Evolutionary conservation across 805 yeast species (phyloP).

Genomic region (Zygotorulaspora danielsina): DNA sequence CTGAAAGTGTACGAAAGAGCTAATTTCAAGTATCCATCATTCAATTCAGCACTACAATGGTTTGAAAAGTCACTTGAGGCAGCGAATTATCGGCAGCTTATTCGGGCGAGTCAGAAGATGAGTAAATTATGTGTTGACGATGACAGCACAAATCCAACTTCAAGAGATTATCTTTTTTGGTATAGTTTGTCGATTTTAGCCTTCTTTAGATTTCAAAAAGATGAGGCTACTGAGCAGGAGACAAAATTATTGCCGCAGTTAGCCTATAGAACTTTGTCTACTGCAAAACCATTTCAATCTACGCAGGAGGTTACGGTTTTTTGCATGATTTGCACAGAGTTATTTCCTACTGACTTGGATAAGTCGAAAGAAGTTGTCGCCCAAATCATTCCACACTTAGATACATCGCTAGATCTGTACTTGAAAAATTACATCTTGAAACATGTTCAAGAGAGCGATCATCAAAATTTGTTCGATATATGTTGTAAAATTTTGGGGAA

Average conservation of each 20-base stretch:
- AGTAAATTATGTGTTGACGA: slow-evolving; percentile 37
- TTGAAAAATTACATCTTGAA: slow-evolving; percentile 53
- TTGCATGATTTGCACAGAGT: slow-evolving; percentile 45
- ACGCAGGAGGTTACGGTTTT: slow-evolving; percentile 67
- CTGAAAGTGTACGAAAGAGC: slow-evolving; percentile 53
- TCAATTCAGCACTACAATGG: slow-evolving; percentile 51
- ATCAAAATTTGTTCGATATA: slow-evolving; percentile 42
- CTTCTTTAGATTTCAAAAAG: slow-evolving; percentile 41
- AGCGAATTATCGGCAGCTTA: slow-evolving; percentile 49
- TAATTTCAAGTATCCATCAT: slow-evolving; percentile 51
- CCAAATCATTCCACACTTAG: slow-evolving; percentile 33
- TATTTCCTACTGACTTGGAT: slow-evolving; percentile 27
- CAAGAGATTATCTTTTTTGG: slow-evolving; percentile 45
- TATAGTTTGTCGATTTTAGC: slow-evolving; percentile 45
- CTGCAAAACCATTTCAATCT: slow-evolving; percentile 46
- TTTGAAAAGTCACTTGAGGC: slow-evolving; percentile 47
- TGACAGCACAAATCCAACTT: slow-evolving; percentile 16
- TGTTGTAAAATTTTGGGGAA: slow-evolving; percentile 43
- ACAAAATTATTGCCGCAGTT: slow-evolving; percentile 51
- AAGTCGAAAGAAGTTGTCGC: slow-evolving; percentile 38
- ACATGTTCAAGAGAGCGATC: slow-evolving; percentile 42
- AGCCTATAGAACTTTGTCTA: slow-evolving; percentile 54
- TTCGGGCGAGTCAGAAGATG: slow-evolving; percentile 46
- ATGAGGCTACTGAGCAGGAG: slow-evolving; percentile 43
- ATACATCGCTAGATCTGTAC: slow-evolving; percentile 51